Conservation (phyloP, 176 grass and related monocot genomes). For the Phoenix dactylifera region DNA sequence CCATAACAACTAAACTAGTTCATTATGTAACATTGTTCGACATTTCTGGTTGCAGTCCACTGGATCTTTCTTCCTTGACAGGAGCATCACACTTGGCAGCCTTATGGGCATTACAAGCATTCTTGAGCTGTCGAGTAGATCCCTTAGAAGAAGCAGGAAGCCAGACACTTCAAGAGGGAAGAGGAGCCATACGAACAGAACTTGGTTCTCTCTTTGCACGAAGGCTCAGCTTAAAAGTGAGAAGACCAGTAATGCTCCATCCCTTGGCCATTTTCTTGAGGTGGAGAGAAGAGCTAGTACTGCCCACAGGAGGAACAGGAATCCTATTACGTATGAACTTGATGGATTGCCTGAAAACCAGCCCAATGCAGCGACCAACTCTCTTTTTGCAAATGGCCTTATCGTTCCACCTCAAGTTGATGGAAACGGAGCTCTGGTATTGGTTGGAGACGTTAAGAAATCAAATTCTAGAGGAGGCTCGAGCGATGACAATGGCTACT, state of each 20-base stretch:
- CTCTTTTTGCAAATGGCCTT: conserved; percentile 11
- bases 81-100: conserved; percentile 18
- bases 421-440: neutral
- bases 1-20: too few relatives aligned
- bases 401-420: neutral
- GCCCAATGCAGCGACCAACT: neutral
- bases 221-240: neutral
- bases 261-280: conserved; percentile 19
- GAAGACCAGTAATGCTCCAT: conserved; percentile 1
- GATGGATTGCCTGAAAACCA: neutral
- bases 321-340: neutral
- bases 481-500: neutral
- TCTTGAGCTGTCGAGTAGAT: conserved; percentile 13
- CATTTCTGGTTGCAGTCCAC: conserved; percentile 9
- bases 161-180: conserved; percentile 4
- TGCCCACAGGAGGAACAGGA: neutral
- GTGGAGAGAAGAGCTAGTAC: conserved; percentile 13
- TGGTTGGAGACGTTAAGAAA: neutral
- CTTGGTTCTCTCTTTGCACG: conserved; percentile 13
- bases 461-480: neutral
- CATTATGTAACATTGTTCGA: neutral
- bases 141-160: conserved; percentile 2
- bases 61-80: conserved; percentile 15
- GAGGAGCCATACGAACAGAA: neutral
- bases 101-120: conserved; percentile 22